A percentile compares a stretch with the other conserved stretches of the same genome.
Conservation (phyloP, 768 basidiomycete genomes). For the Pulveroboletus sp. region DNA sequence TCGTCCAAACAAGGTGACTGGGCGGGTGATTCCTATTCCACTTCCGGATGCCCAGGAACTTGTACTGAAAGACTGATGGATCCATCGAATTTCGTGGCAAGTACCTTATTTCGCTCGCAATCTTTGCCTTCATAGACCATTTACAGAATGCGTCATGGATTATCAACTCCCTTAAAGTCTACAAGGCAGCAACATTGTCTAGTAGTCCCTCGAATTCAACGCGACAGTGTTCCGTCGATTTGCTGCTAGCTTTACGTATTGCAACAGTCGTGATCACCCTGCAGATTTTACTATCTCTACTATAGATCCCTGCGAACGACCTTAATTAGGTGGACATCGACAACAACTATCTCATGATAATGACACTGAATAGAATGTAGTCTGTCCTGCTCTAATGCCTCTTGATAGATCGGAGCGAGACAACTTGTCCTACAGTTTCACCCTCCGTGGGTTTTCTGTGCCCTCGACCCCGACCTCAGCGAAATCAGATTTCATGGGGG, state of each 20-base stretch:
- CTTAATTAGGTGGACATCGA: not conserved
- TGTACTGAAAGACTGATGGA: constrained; percentile 59
- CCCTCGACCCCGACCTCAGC: constrained; percentile 42
- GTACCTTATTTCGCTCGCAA: constrained; percentile 20
- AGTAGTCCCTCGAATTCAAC: constrained; percentile 29
- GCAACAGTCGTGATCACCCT: constrained; percentile 4
- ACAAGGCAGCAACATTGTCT: constrained; percentile 50
- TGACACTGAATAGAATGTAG: constrained; percentile 7
- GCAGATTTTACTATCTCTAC: constrained; percentile 11
- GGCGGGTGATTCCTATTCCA: constrained; percentile 78
- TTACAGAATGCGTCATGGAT: constrained; percentile 73
- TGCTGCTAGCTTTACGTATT: constrained; percentile 9
- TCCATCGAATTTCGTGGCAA: constrained; percentile 67
- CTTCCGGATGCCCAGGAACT: constrained; percentile 70
- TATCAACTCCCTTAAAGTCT: constrained; percentile 76
- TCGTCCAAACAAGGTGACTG: constrained; percentile 54
- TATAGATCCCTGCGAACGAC: constrained; percentile 11
- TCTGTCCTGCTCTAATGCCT: not conserved
- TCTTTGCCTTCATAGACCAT: constrained; percentile 2
- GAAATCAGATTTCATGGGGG: constrained; percentile 71
- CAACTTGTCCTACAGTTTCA: constrained; percentile 41
- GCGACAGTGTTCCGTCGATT: not conserved
- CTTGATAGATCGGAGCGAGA: not conserved
- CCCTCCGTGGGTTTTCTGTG: constrained; percentile 7
- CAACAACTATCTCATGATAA: constrained; percentile 9